A percentile compares a stretch with the other conserved stretches of the same genome.
Conservation (phyloP, 371 early-diverging fungal genomes). For the Choanephora cucurbitarum region DNA sequence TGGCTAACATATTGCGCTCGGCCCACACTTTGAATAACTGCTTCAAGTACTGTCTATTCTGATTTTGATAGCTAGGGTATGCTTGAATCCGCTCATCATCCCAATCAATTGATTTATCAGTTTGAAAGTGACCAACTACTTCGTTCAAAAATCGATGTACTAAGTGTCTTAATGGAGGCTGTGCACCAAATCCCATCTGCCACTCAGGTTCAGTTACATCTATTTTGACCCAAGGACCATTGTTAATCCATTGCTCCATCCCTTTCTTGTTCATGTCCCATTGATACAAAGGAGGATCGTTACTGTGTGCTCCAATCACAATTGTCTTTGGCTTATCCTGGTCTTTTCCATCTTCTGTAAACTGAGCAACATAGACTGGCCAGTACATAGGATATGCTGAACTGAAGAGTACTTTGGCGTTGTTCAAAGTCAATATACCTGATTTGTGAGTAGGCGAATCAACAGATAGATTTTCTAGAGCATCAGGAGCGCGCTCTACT, state of each 20-base stretch:
- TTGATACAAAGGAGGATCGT: conserved; percentile 28
- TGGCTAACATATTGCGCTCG: conserved; percentile 24
- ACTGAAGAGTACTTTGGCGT: conserved; percentile 21
- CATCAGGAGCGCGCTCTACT: conserved; percentile 7
- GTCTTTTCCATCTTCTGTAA: conserved; percentile 9
- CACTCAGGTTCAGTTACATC: conserved; percentile 33
- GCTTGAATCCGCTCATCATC: conserved; percentile 30
- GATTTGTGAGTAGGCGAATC: conserved; percentile 9
- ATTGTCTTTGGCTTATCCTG: conserved; percentile 20
- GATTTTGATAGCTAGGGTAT: conserved; percentile 18
- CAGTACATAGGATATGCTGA: conserved; percentile 39
- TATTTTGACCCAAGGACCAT: conserved; percentile 28
- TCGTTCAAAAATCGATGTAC: conserved; percentile 19
- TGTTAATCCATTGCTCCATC: conserved; percentile 35
- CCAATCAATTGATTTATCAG: conserved; percentile 21
- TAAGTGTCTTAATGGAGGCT: conserved; percentile 14
- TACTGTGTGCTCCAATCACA: conserved; percentile 28
- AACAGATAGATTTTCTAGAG: conserved; percentile 11
- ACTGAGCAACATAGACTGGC: conserved; percentile 38
- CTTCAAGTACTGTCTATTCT: conserved; percentile 32
- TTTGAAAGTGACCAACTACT: conserved; percentile 17
- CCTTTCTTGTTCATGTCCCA: conserved; percentile 22
- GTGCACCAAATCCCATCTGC: conserved; percentile 18
- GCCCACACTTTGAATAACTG: conserved; percentile 33
- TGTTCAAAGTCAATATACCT: conserved; percentile 8